Evolutionary conservation across 352 stramenopile species (phyloP).

Genomic region (Pythium biforme): DNA sequence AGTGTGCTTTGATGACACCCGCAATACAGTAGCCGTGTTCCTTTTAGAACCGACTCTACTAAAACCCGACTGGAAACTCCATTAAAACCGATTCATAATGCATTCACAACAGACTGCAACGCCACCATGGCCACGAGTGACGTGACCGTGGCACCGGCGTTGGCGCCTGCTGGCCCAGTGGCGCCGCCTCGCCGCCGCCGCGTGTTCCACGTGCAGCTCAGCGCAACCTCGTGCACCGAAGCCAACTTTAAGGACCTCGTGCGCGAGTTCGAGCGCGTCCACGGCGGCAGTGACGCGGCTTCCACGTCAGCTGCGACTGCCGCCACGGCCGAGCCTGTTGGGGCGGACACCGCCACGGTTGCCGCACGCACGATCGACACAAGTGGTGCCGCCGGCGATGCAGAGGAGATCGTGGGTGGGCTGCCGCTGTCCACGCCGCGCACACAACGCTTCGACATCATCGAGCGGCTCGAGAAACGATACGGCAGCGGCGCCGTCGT

Average conservation of each 20-base stretch:
- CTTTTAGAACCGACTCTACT: no score
- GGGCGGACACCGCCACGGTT: neutral
- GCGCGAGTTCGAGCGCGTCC: constrained; percentile 22
- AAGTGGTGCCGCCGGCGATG: neutral
- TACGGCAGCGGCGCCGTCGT: constrained; percentile 73
- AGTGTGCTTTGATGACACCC: no score
- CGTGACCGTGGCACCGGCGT: neutral
- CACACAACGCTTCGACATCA: constrained; percentile 80
- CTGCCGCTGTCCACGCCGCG: constrained; percentile 21
- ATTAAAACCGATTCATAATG: no score
- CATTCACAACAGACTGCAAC: no score
- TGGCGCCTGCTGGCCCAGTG: neutral
- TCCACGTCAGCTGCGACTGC: neutral
- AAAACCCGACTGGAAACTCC: no score
- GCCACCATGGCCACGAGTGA: no score
- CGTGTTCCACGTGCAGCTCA: constrained; percentile 57
- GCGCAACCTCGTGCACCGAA: constrained; percentile 42
- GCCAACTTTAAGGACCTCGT: constrained; percentile 77
- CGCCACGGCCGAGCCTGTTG: neutral
- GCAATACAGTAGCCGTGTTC: no score
- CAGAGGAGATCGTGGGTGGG: constrained; percentile 18
- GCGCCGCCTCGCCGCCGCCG: constrained; percentile 10
- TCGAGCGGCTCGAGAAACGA: constrained; percentile 83
- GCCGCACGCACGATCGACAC: neutral
- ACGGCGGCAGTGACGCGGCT: neutral